phyloP scores from a whole-genome alignment of 495 filamentous ascomycete species.

The Penicillium odoratum region DNA sequence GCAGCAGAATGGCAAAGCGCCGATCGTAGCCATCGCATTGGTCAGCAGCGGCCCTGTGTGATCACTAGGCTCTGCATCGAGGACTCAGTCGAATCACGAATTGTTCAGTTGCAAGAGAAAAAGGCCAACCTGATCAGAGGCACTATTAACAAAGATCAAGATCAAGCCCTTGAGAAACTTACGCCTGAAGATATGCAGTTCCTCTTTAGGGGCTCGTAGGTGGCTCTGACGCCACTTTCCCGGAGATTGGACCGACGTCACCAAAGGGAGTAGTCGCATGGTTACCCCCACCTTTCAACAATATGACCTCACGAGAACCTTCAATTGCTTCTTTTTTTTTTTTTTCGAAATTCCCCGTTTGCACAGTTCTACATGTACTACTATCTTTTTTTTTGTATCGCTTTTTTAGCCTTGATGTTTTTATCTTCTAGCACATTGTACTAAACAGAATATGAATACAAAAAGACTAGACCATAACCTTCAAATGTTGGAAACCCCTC shows the following conservation, averaged over 20 bases:
- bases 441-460: not conserved
- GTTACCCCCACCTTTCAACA: not conserved
- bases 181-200: slow-evolving; percentile 93
- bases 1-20: slow-evolving; percentile 97
- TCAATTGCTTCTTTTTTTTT: slow-evolving; percentile 2
- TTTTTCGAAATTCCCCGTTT: not conserved
- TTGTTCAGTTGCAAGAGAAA: slow-evolving; percentile 94
- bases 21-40: slow-evolving; percentile 95
- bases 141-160: slow-evolving; percentile 88
- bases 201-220: slow-evolving; percentile 69
- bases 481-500: not conserved
- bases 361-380: not conserved
- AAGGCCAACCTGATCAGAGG: slow-evolving; percentile 95
- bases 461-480: not conserved
- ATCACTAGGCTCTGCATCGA: slow-evolving; percentile 93
- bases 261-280: not conserved
- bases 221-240: not conserved
- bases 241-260: slow-evolving; percentile 6
- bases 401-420: not conserved
- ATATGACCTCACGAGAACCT: slow-evolving; percentile 17
- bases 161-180: slow-evolving; percentile 78
- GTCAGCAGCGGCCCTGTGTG: slow-evolving; percentile 88
- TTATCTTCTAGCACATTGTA: not conserved
- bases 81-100: slow-evolving; percentile 91
- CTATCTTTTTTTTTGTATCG: not conserved